Percentiles rank a stretch among this genome's conserved stretches.
phyloP scores from a whole-genome alignment of 805 yeast genomes.

The Kodamaea nitidulidarum region DNA sequence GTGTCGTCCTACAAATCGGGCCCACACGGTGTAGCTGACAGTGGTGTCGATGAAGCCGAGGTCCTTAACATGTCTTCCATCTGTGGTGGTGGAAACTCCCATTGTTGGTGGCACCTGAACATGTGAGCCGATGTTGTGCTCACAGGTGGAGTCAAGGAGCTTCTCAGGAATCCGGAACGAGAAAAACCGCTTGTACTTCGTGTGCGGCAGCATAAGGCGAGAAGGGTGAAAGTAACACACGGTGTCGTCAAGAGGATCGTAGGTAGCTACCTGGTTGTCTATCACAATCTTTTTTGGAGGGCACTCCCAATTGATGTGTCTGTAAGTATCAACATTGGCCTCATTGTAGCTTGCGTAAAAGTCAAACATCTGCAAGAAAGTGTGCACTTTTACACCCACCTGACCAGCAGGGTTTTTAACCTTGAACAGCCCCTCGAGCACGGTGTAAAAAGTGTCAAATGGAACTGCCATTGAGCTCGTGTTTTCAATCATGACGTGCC shows the following conservation, averaged over 20 bases:
- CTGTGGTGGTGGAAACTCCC: slow-evolving; percentile 19
- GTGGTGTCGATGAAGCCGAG: slow-evolving; percentile 25
- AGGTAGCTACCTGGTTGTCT: neutral
- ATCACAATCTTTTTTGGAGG: slow-evolving; percentile 22
- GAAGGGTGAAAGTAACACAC: slow-evolving; percentile 20
- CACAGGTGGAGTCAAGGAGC: slow-evolving; percentile 33
- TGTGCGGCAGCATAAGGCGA: slow-evolving; percentile 26
- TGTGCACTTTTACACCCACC: slow-evolving; percentile 19
- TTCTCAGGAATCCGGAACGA: slow-evolving; percentile 37
- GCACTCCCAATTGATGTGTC: slow-evolving; percentile 25
- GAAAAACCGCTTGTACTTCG: slow-evolving; percentile 38
- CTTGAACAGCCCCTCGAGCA: slow-evolving; percentile 32
- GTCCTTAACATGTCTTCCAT: slow-evolving; percentile 19
- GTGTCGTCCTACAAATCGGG: slow-evolving; percentile 37
- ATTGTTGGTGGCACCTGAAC: slow-evolving; percentile 32
- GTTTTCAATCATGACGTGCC: slow-evolving; percentile 31
- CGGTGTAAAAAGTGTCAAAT: slow-evolving; percentile 38
- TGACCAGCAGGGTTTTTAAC: neutral
- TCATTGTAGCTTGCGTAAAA: slow-evolving; percentile 41
- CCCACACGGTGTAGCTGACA: slow-evolving; percentile 30
- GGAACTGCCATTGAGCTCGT: slow-evolving; percentile 26
- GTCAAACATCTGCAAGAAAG: slow-evolving; percentile 38
- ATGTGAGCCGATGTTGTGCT: slow-evolving; percentile 34
- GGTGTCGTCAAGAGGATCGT: slow-evolving; percentile 34
- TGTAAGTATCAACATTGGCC: slow-evolving; percentile 26